phyloP scores from a whole-genome alignment of 2,329 filamentous ascomycete species.

The Chalara sp. region DNA sequence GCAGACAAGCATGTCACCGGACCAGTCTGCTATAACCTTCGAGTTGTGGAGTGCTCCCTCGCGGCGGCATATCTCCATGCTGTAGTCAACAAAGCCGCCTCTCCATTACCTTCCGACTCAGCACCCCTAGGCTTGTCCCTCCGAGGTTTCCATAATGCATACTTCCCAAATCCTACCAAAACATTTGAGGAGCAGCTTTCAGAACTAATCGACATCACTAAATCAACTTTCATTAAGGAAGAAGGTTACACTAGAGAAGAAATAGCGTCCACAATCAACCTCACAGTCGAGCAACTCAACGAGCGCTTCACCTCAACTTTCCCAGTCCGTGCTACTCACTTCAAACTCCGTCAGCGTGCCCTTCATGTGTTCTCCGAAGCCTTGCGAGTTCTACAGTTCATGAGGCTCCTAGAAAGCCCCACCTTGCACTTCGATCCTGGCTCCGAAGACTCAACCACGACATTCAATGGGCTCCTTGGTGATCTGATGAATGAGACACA shows the following conservation, averaged over 20 bases:
- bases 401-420: conserved; percentile 61
- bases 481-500: conserved; percentile 86
- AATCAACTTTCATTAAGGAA: conserved; percentile 66
- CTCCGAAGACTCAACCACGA: conserved; percentile 39
- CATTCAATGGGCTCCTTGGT: conserved; percentile 65
- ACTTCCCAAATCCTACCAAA: conserved; percentile 46
- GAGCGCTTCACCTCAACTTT: conserved; percentile 78
- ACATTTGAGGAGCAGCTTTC: conserved; percentile 59
- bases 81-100: conserved; percentile 47
- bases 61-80: conserved; percentile 66
- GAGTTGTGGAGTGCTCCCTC: conserved; percentile 90
- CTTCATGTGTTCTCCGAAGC: conserved; percentile 90
- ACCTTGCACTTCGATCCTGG: conserved; percentile 26
- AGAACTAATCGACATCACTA: conserved; percentile 62
- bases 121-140: conserved; percentile 79
- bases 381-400: conserved; percentile 76
- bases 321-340: conserved; percentile 78
- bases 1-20: conserved; percentile 94
- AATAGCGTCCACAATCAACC: conserved; percentile 64
- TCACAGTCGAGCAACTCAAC: conserved; percentile 66
- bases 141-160: conserved; percentile 78
- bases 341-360: conserved; percentile 82
- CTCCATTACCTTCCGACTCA: conserved; percentile 65
- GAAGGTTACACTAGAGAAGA: conserved; percentile 86
- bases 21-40: conserved; percentile 91